These are phyloP conservation scores for Yarrowia divulgata DNA, from an alignment of 805 yeast species.

Conservation along the genomic window DNA sequence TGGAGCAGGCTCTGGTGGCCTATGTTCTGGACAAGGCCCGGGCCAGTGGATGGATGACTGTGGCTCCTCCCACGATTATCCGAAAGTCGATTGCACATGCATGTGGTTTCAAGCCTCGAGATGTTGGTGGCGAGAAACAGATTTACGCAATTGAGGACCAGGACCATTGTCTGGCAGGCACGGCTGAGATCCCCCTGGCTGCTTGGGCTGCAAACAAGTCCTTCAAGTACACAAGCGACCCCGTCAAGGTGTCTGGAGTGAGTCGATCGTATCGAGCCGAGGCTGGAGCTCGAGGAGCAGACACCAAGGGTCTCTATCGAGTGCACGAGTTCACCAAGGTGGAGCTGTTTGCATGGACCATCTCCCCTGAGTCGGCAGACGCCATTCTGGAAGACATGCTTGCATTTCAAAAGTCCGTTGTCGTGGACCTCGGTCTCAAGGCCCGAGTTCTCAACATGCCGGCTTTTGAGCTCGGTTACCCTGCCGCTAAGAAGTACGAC, in stretches of 20 bases:
- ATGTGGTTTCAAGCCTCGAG: conserved; percentile 95
- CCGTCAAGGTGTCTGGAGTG: conserved; percentile 78
- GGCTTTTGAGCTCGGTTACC: conserved; percentile 87
- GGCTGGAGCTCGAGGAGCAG: conserved; percentile 95
- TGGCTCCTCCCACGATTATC: conserved; percentile 86
- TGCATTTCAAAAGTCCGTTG: conserved; percentile 67
- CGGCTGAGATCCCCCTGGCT: conserved; percentile 95
- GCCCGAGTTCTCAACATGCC: conserved; percentile 91
- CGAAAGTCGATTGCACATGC: conserved; percentile 78
- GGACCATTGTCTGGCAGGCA: conserved; percentile 78
- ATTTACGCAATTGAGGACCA: conserved; percentile 63
- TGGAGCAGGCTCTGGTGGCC: conserved; percentile 89
- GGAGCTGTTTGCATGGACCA: conserved; percentile 82
- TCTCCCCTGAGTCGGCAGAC: conserved; percentile 37
- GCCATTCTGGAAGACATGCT: conserved; percentile 62
- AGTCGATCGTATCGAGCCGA: conserved; percentile 92
- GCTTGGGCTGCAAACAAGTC: conserved; percentile 68
- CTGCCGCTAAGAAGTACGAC: conserved; percentile 90
- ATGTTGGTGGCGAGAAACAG: conserved; percentile 84
- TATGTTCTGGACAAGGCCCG: conserved; percentile 76
- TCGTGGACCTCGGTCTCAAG: conserved; percentile 71
- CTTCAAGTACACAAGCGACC: conserved; percentile 49
- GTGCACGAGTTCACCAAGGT: conserved; percentile 98
- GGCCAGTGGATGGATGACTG: conserved; percentile 68
- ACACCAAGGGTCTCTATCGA: conserved; percentile 88